Evolutionary conservation across 2,329 filamentous ascomycete genomes (phyloP).

Genomic region (Akanthomyces uredinophilus): DNA sequence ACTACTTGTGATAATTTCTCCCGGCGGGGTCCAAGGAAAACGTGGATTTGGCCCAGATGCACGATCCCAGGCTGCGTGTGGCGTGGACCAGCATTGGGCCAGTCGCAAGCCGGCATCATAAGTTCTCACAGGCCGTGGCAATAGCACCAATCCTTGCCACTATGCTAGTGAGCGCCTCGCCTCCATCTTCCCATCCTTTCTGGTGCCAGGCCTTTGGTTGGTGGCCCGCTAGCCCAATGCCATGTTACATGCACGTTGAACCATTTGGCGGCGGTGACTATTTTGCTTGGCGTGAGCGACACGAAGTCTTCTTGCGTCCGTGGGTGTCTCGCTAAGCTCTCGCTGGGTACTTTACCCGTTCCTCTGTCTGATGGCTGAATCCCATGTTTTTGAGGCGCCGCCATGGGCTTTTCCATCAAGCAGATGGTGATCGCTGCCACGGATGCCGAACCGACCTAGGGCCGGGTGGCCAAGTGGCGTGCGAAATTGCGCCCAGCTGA

Average conservation of each 20-base stretch:
- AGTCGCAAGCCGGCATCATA: neutral
- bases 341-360: constrained; percentile 3
- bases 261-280: neutral
- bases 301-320: neutral
- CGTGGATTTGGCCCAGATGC: neutral
- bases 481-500: neutral
- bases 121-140: neutral
- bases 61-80: constrained; percentile 1
- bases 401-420: neutral
- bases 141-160: neutral
- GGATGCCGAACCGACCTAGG: neutral
- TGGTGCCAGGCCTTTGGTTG: neutral
- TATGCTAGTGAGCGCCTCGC: neutral
- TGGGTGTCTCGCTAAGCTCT: too few relatives aligned
- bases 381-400: neutral
- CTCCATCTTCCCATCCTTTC: too few relatives aligned
- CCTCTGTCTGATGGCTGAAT: neutral
- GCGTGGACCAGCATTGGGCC: neutral
- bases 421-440: neutral
- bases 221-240: neutral
- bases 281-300: constrained; percentile 5
- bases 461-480: neutral
- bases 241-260: neutral
- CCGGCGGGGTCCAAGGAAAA: neutral
- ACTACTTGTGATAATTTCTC: neutral